Evolutionary conservation across 306 rosid species (phyloP).

Genomic region (Corylus americana): DNA sequence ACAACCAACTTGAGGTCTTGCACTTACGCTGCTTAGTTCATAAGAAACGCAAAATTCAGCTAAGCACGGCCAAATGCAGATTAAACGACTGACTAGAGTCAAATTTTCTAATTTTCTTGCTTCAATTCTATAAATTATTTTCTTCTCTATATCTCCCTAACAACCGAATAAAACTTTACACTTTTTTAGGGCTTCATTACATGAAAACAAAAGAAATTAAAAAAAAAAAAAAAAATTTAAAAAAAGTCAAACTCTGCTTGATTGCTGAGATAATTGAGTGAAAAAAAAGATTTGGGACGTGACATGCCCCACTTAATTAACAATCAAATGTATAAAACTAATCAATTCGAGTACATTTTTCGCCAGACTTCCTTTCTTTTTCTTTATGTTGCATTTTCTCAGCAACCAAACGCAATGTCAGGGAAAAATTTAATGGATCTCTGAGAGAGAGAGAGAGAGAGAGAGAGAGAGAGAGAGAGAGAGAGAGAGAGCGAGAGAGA

Average conservation of each 20-base stretch:
- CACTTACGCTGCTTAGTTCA: neutral
- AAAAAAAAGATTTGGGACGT: neutral
- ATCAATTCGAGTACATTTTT: neutral
- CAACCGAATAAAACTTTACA: neutral
- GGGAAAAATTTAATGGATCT: neutral
- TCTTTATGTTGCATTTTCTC: neutral
- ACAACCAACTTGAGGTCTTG: neutral
- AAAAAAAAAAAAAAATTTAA: neutral
- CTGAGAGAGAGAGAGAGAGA: neutral
- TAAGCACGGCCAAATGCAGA: neutral
- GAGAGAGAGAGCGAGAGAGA: conserved; percentile 30
- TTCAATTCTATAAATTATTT: neutral
- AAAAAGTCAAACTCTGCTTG: neutral
- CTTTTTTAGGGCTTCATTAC: conserved; percentile 1
- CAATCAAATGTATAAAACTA: neutral
- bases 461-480: conserved; percentile 4
- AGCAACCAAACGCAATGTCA: neutral
- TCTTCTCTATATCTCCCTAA: neutral
- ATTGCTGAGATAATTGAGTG: neutral
- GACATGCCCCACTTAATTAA: neutral
- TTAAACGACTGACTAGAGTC: neutral
- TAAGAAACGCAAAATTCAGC: neutral
- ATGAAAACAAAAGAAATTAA: no score
- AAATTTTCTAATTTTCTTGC: neutral
- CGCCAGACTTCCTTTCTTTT: neutral